Base-by-base conservation (phyloP, 129 eudicot species). In the Pittosporum tobira region DNA sequence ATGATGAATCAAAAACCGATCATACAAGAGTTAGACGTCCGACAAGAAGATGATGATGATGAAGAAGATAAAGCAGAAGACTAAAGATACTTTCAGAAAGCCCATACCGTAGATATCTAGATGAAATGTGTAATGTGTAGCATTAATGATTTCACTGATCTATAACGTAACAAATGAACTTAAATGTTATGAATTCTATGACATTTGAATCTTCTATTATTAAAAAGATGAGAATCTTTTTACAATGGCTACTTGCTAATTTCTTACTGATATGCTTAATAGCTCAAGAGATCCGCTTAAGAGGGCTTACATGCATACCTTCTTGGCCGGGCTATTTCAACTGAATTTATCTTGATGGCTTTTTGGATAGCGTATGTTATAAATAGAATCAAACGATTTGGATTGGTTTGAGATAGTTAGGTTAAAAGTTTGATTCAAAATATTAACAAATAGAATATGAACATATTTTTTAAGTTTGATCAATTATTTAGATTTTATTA, bases 1-100 rank as follows among this genome's bases (percentile, higher is more conserved):
- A 79, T 81, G 90, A 75, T 91, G 80, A 73, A 83, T 71, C 89
- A 76, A 63, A 52, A 15, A 20, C 72, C 77, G 15, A 26, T 27
- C 24, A 62, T 1, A n/a, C n/a, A n/a, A 5, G 75, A 81, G 7
- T 59, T 58, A 0, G 75, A 71, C 43, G 60, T 53, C 31, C 48
- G 77, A 27, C 73, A 52, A n/a, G 57, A 14, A 0, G 76, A 65
- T 15, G 59, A 67, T 2, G 77, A 72, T 12, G 64, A 45, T 20
- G 59, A 51, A 1, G 60, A 60, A 10, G 65, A 71, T 65, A 48
- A 48, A 61, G 21, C 29, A 26, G 26, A 59, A 60, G 36, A 70
- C 15, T 76, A 54, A n/a, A 65, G 58, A 8, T 15, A 71, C 51
- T 0, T 40, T 23, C 47, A 69, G 23, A 61, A 48, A 43, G n/a